Evolutionary conservation across 2,329 filamentous ascomycete species (phyloP).

Genomic region (Chaetomiaceae sp.): DNA sequence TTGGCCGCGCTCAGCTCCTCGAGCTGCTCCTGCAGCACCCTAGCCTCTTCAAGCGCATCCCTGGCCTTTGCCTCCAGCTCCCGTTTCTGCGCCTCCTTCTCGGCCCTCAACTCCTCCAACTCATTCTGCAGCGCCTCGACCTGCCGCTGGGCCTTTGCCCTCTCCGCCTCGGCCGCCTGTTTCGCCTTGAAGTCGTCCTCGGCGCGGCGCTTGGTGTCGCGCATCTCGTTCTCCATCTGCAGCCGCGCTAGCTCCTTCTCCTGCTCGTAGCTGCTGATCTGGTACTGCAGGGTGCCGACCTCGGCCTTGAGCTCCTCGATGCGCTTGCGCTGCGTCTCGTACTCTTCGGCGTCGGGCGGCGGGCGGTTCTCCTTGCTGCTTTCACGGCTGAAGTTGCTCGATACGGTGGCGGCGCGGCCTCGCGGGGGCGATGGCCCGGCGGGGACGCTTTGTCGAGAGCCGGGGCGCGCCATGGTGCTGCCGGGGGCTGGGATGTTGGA

Average conservation of each 20-base stretch:
- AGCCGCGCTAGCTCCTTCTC: constrained; percentile 77
- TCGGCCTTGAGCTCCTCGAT: constrained; percentile 84
- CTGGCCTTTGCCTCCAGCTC: constrained; percentile 66
- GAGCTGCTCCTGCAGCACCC: constrained; percentile 71
- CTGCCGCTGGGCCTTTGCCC: constrained; percentile 46
- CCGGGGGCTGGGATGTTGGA: constrained; percentile 14
- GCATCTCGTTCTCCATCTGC: constrained; percentile 76
- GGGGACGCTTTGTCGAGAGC: constrained; percentile 24
- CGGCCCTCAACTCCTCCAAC: constrained; percentile 47
- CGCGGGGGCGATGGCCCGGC: constrained; percentile 24
- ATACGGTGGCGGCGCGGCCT: constrained; percentile 24
- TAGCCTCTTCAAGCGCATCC: constrained; percentile 68
- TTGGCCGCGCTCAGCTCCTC: constrained; percentile 63
- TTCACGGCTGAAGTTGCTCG: constrained; percentile 48
- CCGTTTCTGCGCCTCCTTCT: constrained; percentile 52
- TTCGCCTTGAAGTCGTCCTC: constrained; percentile 76
- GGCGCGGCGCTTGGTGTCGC: constrained; percentile 73
- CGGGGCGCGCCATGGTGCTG: constrained; percentile 23
- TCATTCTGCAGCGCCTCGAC: constrained; percentile 49
- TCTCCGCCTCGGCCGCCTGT: constrained; percentile 55
- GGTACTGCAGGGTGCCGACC: constrained; percentile 81
- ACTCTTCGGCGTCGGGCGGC: constrained; percentile 54
- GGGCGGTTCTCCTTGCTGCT: constrained; percentile 58
- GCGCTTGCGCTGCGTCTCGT: constrained; percentile 52
- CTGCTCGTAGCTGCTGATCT: constrained; percentile 79